phyloP scores from a whole-genome alignment of 2,329 filamentous ascomycete genomes.

The Phialophora tarda region DNA sequence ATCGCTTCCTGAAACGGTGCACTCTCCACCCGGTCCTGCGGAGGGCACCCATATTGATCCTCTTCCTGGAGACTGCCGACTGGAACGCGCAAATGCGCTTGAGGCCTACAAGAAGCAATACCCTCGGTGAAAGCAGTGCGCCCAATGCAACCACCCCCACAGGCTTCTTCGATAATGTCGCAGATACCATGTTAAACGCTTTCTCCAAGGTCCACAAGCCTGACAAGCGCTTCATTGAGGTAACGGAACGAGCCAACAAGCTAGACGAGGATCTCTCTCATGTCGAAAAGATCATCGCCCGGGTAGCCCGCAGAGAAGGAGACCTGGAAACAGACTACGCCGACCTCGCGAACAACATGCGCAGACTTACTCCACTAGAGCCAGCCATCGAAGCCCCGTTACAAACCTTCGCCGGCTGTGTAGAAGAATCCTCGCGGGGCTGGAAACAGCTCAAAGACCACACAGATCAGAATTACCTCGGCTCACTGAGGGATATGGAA shows the following conservation, averaged over 20 bases:
- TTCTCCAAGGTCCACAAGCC: constrained; percentile 97
- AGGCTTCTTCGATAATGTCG: constrained; percentile 90
- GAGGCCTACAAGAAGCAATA: constrained; percentile 69
- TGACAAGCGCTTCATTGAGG: constrained; percentile 91
- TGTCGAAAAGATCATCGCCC: constrained; percentile 93
- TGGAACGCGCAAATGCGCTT: constrained; percentile 97
- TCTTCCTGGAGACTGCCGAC: constrained; percentile 89
- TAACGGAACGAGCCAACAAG: constrained; percentile 89
- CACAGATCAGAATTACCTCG: constrained; percentile 94
- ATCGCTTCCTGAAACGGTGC: constrained; percentile 86
- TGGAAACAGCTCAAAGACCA: constrained; percentile 83
- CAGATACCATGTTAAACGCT: constrained; percentile 94
- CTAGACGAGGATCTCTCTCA: constrained; percentile 90
- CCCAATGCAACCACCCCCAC: constrained; percentile 50
- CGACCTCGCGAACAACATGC: constrained; percentile 92
- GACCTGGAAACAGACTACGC: constrained; percentile 88
- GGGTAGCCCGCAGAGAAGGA: constrained; percentile 83
- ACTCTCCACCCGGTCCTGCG: constrained; percentile 88
- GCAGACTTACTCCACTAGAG: constrained; percentile 87
- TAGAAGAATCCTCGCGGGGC: constrained; percentile 80
- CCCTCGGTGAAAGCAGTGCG: constrained; percentile 48
- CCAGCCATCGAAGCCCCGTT: constrained; percentile 82
- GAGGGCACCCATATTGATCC: constrained; percentile 78
- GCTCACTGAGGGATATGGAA: constrained; percentile 91
- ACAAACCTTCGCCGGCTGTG: constrained; percentile 82